Evolutionary conservation across 768 basidiomycete species (phyloP).

Genomic region (Lactarius psammicola): DNA sequence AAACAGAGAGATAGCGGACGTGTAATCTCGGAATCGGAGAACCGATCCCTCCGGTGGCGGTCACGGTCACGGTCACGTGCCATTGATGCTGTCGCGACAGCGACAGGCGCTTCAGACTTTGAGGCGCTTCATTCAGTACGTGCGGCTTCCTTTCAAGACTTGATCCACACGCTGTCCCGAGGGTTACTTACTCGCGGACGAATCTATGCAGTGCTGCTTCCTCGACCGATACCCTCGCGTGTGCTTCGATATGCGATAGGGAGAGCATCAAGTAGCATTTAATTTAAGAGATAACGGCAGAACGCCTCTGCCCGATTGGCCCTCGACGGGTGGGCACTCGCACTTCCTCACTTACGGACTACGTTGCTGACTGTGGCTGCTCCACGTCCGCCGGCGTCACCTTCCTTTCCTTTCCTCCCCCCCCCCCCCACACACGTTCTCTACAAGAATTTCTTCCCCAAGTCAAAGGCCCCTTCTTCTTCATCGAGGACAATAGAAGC

Average conservation of each 20-base stretch:
- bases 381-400: not conserved
- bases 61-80: conserved; percentile 5
- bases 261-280: not conserved
- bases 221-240: not conserved
- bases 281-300: not conserved
- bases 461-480: not conserved
- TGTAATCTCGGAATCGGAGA: not conserved
- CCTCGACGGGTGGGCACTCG: not conserved
- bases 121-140: not conserved
- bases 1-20: not conserved
- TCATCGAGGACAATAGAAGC: not conserved
- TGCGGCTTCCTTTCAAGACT: not conserved
- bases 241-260: not conserved
- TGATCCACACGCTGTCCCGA: conserved; percentile 4
- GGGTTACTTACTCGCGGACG: not conserved
- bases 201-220: not conserved
- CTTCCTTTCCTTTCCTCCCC: not conserved
- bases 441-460: not conserved
- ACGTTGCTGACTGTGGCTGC: not conserved
- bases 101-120: not conserved
- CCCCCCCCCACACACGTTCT: no score
- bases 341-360: not conserved
- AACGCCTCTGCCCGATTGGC: not conserved
- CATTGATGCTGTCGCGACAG: not conserved
- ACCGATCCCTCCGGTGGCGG: not conserved